These are phyloP conservation scores for Paspalum notatum DNA, from an alignment of 176 grass and related monocot genomes.

Conservation along the genomic window DNA sequence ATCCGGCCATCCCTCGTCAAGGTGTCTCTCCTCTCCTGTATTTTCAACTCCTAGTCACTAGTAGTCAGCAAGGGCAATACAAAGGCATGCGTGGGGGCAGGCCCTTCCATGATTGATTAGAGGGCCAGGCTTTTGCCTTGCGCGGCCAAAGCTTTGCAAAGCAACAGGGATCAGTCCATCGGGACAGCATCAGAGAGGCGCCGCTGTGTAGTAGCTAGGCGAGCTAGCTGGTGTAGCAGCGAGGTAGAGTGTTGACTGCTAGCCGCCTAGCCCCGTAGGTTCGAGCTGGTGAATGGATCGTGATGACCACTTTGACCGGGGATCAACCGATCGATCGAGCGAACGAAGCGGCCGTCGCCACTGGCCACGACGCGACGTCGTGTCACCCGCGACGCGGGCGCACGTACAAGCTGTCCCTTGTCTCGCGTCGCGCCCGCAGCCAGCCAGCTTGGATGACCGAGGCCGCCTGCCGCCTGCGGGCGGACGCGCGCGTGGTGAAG, in stretches of 20 bases:
- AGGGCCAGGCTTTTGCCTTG: constrained; percentile 51
- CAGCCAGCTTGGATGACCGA: not conserved
- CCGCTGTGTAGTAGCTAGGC: too few species aligned
- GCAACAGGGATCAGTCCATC: not conserved
- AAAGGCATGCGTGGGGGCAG: constrained; percentile 5
- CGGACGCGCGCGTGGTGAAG: not conserved
- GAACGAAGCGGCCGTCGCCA: constrained; percentile 22
- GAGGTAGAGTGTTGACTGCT: too few species aligned
- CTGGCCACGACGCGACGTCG: constrained; percentile 42
- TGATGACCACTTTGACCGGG: constrained; percentile 32
- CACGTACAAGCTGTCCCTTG: constrained; percentile 32
- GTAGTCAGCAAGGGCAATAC: constrained; percentile 24
- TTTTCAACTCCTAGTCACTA: not conserved
- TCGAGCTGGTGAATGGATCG: not conserved
- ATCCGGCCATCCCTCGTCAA: constrained; percentile 15
- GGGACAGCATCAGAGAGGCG: constrained; percentile 10
- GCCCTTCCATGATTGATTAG: constrained; percentile 32
- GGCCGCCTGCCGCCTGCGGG: too few species aligned
- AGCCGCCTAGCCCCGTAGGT: not conserved
- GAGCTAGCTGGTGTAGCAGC: too few species aligned
- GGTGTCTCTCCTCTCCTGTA: not conserved
- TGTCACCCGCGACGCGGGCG: constrained; percentile 22
- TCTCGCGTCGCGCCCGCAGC: not conserved
- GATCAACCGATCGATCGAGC: not conserved
- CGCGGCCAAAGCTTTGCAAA: constrained; percentile 36